Conservation (phyloP, 352 stramenopile genomes). For the Globisporangium nagaii region DNA sequence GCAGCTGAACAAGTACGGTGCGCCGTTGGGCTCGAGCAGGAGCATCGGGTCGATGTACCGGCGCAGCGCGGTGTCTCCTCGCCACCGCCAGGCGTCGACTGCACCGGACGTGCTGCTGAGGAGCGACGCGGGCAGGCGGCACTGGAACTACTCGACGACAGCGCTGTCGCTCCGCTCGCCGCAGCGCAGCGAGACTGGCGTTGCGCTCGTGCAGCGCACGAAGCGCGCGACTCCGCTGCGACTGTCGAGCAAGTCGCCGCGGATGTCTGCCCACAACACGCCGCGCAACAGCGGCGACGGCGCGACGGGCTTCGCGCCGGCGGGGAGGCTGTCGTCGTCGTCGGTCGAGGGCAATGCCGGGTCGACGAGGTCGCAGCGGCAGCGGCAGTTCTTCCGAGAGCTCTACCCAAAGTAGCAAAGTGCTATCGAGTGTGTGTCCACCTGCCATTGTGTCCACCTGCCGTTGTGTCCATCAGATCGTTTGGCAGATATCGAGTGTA, state of each 20-base stretch:
- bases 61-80: conserved; percentile 1
- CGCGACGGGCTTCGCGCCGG: not conserved
- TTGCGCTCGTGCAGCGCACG: conserved; percentile 14
- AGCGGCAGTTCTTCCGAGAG: conserved; percentile 30
- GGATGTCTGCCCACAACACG: conserved; percentile 14
- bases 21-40: conserved; percentile 7
- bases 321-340: not conserved
- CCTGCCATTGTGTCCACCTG: too few relatives aligned
- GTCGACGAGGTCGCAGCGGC: conserved; percentile 9
- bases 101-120: conserved; percentile 36
- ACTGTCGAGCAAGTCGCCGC: not conserved
- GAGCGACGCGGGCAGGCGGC: conserved; percentile 33
- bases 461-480: too few relatives aligned
- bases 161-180: conserved; percentile 37
- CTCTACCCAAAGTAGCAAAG: conserved; percentile 12
- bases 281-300: not conserved
- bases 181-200: conserved; percentile 8
- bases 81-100: conserved; percentile 16
- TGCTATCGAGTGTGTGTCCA: too few relatives aligned
- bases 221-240: conserved; percentile 5
- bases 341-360: not conserved
- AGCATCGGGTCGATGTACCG: conserved; percentile 5
- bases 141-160: conserved; percentile 39
- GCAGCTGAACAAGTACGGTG: conserved; percentile 11
- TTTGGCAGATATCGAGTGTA: not conserved